phyloP scores from a whole-genome alignment of 2,329 filamentous ascomycete genomes.

The Penicillium sp. region DNA sequence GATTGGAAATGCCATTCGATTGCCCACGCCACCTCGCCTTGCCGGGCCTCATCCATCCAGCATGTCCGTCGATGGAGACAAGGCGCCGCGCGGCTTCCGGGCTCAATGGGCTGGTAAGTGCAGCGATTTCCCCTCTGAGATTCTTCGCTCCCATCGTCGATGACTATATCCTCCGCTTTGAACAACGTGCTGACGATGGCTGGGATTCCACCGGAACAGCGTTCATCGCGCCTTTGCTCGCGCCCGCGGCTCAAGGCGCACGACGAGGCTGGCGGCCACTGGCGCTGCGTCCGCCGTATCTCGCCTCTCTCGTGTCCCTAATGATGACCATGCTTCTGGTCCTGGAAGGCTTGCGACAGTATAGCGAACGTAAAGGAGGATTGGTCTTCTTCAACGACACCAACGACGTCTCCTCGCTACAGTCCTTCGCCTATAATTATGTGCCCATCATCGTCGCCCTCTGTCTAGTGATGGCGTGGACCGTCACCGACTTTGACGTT shows the following conservation, averaged over 20 bases:
- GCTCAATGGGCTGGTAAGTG: slow-evolving; percentile 20
- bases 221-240: slow-evolving; percentile 14
- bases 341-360: slow-evolving; percentile 31
- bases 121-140: background rate
- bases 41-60: slow-evolving; percentile 15
- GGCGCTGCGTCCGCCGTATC: slow-evolving; percentile 32
- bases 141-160: background rate
- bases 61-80: slow-evolving; percentile 21
- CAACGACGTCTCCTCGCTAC: slow-evolving; percentile 24
- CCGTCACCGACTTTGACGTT: slow-evolving; percentile 51
- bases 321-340: slow-evolving; percentile 23
- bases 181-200: background rate
- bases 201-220: slow-evolving; percentile 2
- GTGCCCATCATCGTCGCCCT: slow-evolving; percentile 46
- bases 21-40: slow-evolving; percentile 5
- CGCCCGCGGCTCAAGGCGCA: slow-evolving; percentile 4
- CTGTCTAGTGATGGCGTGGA: slow-evolving; percentile 48
- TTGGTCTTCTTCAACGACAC: slow-evolving; percentile 32
- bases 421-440: slow-evolving; percentile 40
- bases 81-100: slow-evolving; percentile 13
- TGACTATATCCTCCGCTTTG: background rate
- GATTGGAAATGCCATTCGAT: slow-evolving; percentile 19
- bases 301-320: slow-evolving; percentile 25
- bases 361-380: slow-evolving; percentile 28
- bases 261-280: slow-evolving; percentile 32